Evolutionary conservation across 1,284 basidiomycete species (phyloP).

Genomic region (Xanthoconium separans): DNA sequence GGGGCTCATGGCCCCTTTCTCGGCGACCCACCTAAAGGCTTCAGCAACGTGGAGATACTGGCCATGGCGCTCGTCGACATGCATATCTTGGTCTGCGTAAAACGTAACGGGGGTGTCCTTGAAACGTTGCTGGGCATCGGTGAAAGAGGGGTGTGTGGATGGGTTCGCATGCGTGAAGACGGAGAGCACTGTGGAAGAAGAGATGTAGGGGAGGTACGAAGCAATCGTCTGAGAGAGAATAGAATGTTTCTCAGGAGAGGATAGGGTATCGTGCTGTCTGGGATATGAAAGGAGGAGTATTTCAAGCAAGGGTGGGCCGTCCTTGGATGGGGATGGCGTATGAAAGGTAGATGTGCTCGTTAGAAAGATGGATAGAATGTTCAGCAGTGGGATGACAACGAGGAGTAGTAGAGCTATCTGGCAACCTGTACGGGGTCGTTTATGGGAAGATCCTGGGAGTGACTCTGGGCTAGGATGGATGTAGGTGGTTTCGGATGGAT

Average conservation of each 20-base stretch:
- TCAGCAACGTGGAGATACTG: slow-evolving; percentile 43
- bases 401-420: slow-evolving; percentile 15
- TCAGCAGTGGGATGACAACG: slow-evolving; percentile 8
- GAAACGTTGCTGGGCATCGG: slow-evolving; percentile 23
- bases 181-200: slow-evolving; percentile 30
- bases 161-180: slow-evolving; percentile 38
- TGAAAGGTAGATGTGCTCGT: neutral
- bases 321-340: slow-evolving; percentile 15
- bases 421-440: slow-evolving; percentile 4
- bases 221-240: slow-evolving; percentile 37
- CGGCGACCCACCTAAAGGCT: slow-evolving; percentile 37
- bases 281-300: slow-evolving; percentile 40
- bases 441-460: neutral
- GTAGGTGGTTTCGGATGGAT: neutral
- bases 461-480: neutral
- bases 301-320: slow-evolving; percentile 34
- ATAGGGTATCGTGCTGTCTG: slow-evolving; percentile 29
- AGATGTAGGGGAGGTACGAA: slow-evolving; percentile 37
- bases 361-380: slow-evolving; percentile 5
- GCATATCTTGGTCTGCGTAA: slow-evolving; percentile 35
- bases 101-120: slow-evolving; percentile 30
- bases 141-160: slow-evolving; percentile 33
- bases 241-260: slow-evolving; percentile 12
- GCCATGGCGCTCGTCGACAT: slow-evolving; percentile 29
- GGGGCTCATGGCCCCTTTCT: slow-evolving; percentile 15